phyloP scores from a whole-genome alignment of 2,329 filamentous ascomycete species.

The Diaporthe amygdali region DNA sequence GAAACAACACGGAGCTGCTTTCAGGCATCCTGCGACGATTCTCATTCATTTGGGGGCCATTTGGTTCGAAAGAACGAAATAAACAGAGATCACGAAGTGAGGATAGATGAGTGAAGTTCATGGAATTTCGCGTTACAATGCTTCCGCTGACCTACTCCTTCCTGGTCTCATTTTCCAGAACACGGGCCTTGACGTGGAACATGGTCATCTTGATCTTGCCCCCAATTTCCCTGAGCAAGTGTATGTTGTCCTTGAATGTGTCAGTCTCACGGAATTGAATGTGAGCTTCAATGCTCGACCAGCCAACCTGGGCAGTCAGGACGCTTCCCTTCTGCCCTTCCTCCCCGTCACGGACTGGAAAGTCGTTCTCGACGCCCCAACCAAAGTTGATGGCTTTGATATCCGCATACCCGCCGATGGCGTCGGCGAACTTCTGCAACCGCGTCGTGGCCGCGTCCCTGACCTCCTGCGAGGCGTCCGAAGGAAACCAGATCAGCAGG shows the following conservation, averaged over 20 bases:
- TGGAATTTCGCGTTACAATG: no score
- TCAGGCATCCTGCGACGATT: no score
- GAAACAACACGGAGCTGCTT: no score
- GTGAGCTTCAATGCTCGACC: constrained; percentile 44
- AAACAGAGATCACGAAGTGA: no score
- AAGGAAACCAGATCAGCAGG: constrained; percentile 25
- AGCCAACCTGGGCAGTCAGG: constrained; percentile 38
- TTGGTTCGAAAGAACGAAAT: no score
- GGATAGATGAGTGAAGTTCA: no score
- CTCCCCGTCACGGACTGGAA: constrained; percentile 34
- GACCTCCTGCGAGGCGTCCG: neutral
- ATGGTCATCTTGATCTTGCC: constrained; percentile 29
- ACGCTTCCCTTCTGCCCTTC: constrained; percentile 33
- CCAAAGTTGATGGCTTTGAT: constrained; percentile 28
- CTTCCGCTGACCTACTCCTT: neutral
- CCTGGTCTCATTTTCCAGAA: constrained; percentile 10
- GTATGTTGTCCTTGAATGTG: constrained; percentile 40
- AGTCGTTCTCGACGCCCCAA: constrained; percentile 39
- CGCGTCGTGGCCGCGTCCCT: constrained; percentile 1
- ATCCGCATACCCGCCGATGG: constrained; percentile 13
- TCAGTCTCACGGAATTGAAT: constrained; percentile 39
- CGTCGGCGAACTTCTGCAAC: constrained; percentile 25
- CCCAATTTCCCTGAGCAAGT: constrained; percentile 30
- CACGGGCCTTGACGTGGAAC: constrained; percentile 29
- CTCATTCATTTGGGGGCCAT: no score